Conservation (phyloP, 2,329 filamentous ascomycete species). For the Onygena corvina region DNA sequence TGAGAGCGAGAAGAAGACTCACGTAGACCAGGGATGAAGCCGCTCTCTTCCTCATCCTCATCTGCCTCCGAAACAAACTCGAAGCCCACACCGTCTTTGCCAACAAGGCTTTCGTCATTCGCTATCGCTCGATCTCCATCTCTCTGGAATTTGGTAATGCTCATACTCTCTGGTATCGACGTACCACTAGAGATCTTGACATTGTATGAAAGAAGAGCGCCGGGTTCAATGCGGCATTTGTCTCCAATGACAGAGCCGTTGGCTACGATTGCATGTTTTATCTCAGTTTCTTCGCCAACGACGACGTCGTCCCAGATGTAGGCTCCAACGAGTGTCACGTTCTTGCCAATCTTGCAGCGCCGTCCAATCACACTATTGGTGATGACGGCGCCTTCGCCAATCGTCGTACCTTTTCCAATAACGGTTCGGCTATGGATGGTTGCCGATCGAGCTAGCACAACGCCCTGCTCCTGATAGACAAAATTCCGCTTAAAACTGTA, state of each 20-base stretch:
- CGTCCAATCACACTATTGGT: slow-evolving; percentile 69
- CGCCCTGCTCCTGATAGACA: slow-evolving; percentile 66
- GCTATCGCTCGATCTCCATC: slow-evolving; percentile 33
- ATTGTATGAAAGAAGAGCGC: slow-evolving; percentile 67
- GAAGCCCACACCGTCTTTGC: slow-evolving; percentile 48
- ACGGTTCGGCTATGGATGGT: slow-evolving; percentile 57
- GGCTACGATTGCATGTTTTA: slow-evolving; percentile 65
- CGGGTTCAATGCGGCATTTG: slow-evolving; percentile 55
- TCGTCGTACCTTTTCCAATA: slow-evolving; percentile 61
- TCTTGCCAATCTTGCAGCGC: slow-evolving; percentile 73
- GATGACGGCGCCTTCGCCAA: slow-evolving; percentile 61
- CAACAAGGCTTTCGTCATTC: slow-evolving; percentile 45
- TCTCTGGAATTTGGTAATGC: slow-evolving; percentile 36
- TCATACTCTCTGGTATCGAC: slow-evolving; percentile 30
- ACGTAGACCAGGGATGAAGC: slow-evolving; percentile 37
- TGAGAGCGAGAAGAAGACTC: slow-evolving; percentile 1
- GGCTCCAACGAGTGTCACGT: slow-evolving; percentile 65
- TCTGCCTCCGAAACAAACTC: slow-evolving; percentile 56
- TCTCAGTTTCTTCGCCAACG: slow-evolving; percentile 60
- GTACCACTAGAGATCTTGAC: slow-evolving; percentile 57
- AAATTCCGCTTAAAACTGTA: slow-evolving; percentile 60
- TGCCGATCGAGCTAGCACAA: slow-evolving; percentile 60
- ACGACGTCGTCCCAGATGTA: slow-evolving; percentile 79
- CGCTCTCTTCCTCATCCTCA: slow-evolving; percentile 47
- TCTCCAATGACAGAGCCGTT: slow-evolving; percentile 60